These are phyloP conservation scores for Oryza meyeriana DNA, from an alignment of 176 grass and related monocot species.

Conservation along the genomic window DNA sequence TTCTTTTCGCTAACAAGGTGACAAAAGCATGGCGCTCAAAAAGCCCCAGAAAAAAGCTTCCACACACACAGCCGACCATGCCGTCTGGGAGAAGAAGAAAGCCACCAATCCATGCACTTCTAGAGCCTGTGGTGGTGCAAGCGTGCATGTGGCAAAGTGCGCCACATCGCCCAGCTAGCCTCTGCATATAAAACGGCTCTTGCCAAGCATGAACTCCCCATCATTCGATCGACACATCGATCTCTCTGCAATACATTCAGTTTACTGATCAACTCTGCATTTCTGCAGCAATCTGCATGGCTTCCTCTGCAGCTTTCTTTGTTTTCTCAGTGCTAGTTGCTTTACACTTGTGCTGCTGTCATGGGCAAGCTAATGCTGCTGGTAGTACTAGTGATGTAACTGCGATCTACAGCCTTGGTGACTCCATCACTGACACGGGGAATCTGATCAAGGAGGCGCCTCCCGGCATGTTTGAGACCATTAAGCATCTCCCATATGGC, in stretches of 20 bases:
- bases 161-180: not conserved
- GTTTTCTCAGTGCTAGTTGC: not conserved
- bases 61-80: constrained; percentile 26
- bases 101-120: constrained; percentile 17
- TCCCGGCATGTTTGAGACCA: constrained; percentile 62
- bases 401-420: constrained; percentile 91
- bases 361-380: not conserved
- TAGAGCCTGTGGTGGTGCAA: constrained; percentile 6
- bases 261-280: constrained; percentile 14
- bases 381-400: constrained; percentile 18
- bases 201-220: not conserved
- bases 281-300: constrained; percentile 29
- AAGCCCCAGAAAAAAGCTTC: not conserved
- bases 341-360: not conserved
- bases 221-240: not conserved
- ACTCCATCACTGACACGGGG: constrained; percentile 94
- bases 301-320: constrained; percentile 22
- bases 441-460: constrained; percentile 66
- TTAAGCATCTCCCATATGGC: constrained; percentile 78
- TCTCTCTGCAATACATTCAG: not conserved
- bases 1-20: constrained; percentile 1
- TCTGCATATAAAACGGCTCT: not conserved
- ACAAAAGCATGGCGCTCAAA: not conserved
- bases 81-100: constrained; percentile 25
- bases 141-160: not conserved